Conservation (phyloP, 164 flowering plant genomes). For the Brasenia schreberi region DNA sequence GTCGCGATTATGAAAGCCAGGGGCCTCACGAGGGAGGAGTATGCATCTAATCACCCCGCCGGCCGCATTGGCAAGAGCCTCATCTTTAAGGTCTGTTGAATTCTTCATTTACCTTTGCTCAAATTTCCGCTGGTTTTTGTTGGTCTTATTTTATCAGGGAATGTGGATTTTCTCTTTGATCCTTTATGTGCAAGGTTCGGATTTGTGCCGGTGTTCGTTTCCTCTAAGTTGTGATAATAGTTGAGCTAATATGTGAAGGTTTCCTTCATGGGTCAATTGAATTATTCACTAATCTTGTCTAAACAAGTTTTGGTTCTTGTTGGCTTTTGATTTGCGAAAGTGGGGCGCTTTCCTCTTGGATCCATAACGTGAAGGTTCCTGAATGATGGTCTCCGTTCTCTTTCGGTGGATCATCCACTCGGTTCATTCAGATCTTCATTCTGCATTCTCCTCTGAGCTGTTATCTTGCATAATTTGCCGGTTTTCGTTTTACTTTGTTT, state of each 20-base stretch:
- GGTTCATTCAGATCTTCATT: not conserved
- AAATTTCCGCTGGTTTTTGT: too few relatives aligned
- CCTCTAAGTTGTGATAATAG: too few relatives aligned
- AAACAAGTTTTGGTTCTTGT: not conserved
- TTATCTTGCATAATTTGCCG: not conserved
- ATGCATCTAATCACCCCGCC: constrained; percentile 92
- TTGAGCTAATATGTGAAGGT: too few relatives aligned
- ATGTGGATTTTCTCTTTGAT: too few relatives aligned
- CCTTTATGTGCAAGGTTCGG: too few relatives aligned
- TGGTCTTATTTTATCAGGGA: too few relatives aligned
- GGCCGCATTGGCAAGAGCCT: constrained; percentile 88
- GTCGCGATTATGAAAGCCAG: constrained; percentile 84
- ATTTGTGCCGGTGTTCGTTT: too few relatives aligned
- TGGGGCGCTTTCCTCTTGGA: not conserved
- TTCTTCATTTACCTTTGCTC: too few relatives aligned
- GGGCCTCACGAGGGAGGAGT: constrained; percentile 63
- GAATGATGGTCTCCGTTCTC: not conserved
- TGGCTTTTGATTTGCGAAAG: not conserved
- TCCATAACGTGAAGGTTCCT: not conserved
- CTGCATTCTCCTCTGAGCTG: too few relatives aligned
- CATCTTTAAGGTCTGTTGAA: constrained; percentile 61
- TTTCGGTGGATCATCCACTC: not conserved
- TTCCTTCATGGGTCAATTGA: too few relatives aligned
- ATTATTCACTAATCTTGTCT: too few relatives aligned
- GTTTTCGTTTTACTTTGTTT: not conserved